Percentiles rank a stretch among this genome's conserved stretches.
phyloP scores from a whole-genome alignment of 345 rosid genomes.

The Sonneratia caseolaris region DNA sequence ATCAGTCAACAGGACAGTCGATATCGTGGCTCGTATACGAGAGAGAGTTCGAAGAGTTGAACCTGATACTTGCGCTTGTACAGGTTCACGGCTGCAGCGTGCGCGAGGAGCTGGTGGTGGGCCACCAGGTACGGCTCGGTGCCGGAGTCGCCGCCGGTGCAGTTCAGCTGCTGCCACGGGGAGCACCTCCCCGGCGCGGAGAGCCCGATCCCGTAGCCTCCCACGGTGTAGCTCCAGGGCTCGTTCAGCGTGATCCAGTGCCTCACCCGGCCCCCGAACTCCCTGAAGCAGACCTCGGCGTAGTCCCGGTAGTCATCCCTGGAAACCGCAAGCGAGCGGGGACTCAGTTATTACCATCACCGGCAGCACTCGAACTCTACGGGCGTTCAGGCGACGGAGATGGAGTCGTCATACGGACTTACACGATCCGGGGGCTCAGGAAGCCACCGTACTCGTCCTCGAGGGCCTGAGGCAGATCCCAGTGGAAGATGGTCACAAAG shows the following conservation, averaged over 20 bases:
- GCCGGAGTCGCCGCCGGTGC: slow-evolving; percentile 28
- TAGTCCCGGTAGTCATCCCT: slow-evolving; percentile 31
- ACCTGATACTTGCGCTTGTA: slow-evolving; percentile 26
- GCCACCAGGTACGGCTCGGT: slow-evolving; percentile 35
- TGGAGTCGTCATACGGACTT: not conserved
- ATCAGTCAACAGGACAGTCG: too few relatives aligned
- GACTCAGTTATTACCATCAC: too few relatives aligned
- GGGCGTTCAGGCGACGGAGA: not conserved
- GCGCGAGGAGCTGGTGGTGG: slow-evolving; percentile 35
- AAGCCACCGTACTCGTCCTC: slow-evolving; percentile 37
- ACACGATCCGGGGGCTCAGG: slow-evolving; percentile 12
- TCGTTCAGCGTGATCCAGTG: slow-evolving; percentile 43
- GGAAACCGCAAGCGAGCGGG: too few relatives aligned
- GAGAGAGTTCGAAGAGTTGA: not conserved
- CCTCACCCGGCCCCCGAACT: slow-evolving; percentile 34
- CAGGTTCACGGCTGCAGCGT: slow-evolving; percentile 29
- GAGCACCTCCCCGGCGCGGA: slow-evolving; percentile 33
- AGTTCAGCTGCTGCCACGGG: slow-evolving; percentile 18
- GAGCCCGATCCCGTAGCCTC: slow-evolving; percentile 14
- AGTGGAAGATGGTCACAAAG: slow-evolving; percentile 30
- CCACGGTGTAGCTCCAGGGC: slow-evolving; percentile 12
- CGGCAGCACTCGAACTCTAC: too few relatives aligned
- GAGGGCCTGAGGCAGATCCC: slow-evolving; percentile 32
- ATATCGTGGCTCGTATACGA: too few relatives aligned
- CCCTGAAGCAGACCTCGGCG: slow-evolving; percentile 22